These are phyloP conservation scores for Fusarium drepaniforme DNA, from an alignment of 2,329 filamentous ascomycete genomes.

Conservation along the genomic window DNA sequence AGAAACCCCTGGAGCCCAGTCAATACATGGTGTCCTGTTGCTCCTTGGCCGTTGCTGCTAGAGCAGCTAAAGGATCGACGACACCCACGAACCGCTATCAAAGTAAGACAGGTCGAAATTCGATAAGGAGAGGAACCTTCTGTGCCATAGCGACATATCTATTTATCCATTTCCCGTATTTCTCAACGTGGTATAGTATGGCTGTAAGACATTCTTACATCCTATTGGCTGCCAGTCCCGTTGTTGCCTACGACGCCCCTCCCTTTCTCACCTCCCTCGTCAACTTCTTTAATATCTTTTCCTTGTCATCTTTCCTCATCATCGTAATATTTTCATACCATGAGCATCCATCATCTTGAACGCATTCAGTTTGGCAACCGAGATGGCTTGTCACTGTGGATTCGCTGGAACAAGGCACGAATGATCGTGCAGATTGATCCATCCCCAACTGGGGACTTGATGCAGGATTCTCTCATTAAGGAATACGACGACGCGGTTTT, in stretches of 20 bases:
- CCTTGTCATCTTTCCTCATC: not conserved
- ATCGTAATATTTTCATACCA: not conserved
- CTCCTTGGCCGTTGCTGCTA: no score
- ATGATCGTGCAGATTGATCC: not conserved
- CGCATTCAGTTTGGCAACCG: not conserved
- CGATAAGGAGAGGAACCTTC: no score
- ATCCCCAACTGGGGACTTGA: not conserved
- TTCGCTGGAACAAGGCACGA: not conserved
- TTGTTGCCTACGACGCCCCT: not conserved
- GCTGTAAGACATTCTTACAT: not conserved
- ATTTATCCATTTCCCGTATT: no score
- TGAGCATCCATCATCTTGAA: not conserved
- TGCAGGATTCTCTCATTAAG: not conserved
- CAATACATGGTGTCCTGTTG: no score
- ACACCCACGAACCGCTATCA: no score
- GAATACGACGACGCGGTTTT: not conserved
- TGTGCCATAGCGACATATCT: no score
- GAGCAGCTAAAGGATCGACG: no score
- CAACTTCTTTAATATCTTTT: not conserved
- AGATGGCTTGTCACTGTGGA: not conserved
- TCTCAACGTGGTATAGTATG: no score
- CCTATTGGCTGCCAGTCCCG: not conserved
- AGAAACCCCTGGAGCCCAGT: not conserved
- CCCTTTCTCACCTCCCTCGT: not conserved
- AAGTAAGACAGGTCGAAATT: no score